These are phyloP conservation scores for Pythium phragmitis DNA, from an alignment of 352 stramenopile species.

Conservation along the genomic window DNA sequence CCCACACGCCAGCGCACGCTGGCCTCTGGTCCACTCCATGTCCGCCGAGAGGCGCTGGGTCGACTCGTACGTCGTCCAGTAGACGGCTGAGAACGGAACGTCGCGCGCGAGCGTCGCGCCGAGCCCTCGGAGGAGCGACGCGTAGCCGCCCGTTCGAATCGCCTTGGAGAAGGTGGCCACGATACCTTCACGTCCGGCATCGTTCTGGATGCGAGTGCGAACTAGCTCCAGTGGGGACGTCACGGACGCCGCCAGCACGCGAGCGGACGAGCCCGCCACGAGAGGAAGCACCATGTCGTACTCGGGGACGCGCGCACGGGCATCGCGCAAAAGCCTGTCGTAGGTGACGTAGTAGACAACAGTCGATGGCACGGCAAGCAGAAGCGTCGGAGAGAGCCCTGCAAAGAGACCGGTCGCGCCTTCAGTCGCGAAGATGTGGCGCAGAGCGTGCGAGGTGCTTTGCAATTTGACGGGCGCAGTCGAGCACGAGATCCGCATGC, in stretches of 20 bases:
- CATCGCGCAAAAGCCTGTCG: slow-evolving; percentile 76
- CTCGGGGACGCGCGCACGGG: slow-evolving; percentile 35
- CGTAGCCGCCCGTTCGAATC: slow-evolving; percentile 67
- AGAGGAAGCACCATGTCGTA: slow-evolving; percentile 43
- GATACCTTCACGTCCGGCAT: slow-evolving; percentile 32
- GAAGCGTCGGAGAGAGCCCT: slow-evolving; percentile 88
- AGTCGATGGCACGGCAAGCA: slow-evolving; percentile 93
- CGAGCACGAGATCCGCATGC: slow-evolving; percentile 47
- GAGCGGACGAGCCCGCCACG: slow-evolving; percentile 52
- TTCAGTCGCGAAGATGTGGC: slow-evolving; percentile 81
- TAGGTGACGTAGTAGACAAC: slow-evolving; percentile 96
- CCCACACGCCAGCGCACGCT: slow-evolving; percentile 86
- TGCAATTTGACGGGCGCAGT: slow-evolving; percentile 35
- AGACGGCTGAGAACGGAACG: slow-evolving; percentile 95
- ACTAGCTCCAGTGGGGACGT: slow-evolving; percentile 89
- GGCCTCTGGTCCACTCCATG: slow-evolving; percentile 39
- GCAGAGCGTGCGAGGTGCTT: slow-evolving; percentile 63
- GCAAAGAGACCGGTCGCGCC: slow-evolving; percentile 80
- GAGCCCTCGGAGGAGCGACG: slow-evolving; percentile 85
- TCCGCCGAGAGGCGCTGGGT: slow-evolving; percentile 39
- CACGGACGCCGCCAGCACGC: slow-evolving; percentile 70
- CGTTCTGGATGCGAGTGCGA: slow-evolving; percentile 82
- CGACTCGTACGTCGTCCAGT: slow-evolving; percentile 92
- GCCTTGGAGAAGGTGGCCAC: slow-evolving; percentile 48
- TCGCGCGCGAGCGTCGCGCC: slow-evolving; percentile 91